Conservation (phyloP, 768 basidiomycete genomes). For the Amanita polypyramis region DNA sequence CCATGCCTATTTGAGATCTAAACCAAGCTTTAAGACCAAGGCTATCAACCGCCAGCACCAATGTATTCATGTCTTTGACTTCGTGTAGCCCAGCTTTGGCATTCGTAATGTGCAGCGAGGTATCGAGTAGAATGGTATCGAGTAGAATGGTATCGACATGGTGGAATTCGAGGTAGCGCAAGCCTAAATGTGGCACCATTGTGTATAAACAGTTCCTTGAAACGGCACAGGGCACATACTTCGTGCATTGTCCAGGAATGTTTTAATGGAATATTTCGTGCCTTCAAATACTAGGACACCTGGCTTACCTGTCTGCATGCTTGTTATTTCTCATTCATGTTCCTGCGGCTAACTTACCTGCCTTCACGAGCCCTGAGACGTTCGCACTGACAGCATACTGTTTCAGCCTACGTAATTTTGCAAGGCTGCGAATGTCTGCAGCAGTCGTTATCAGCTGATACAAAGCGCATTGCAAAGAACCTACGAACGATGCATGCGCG, state of each 20-base stretch:
- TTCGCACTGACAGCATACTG: conserved; percentile 23
- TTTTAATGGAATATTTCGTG: conserved; percentile 20
- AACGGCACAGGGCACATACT: conserved; percentile 15
- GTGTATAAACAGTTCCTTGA: neutral
- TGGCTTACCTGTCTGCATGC: conserved; percentile 26
- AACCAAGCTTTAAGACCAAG: conserved; percentile 29
- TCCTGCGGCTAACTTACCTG: conserved; percentile 1
- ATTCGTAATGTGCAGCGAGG: conserved; percentile 14
- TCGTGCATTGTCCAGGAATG: conserved; percentile 27
- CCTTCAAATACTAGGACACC: conserved; percentile 34
- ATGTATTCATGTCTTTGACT: conserved; percentile 23
- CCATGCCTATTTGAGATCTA: conserved; percentile 25
- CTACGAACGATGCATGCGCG: conserved; percentile 32
- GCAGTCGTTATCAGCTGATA: neutral
- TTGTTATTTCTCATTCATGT: neutral
- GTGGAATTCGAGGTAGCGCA: conserved; percentile 34
- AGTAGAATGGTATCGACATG: conserved; percentile 30
- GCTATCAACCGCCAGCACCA: conserved; percentile 20
- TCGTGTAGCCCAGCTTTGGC: conserved; percentile 24
- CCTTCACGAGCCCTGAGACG: conserved; percentile 33
- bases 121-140: conserved; percentile 20
- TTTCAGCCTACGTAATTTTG: conserved; percentile 32
- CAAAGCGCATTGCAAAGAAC: neutral
- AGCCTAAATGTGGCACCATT: conserved; percentile 13
- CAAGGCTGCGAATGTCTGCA: conserved; percentile 27